Evolutionary conservation across 208 protist genomes (phyloP), one percentile per base, ranked within the genome.

Genomic region (Crithidia fasciculata): DNA sequence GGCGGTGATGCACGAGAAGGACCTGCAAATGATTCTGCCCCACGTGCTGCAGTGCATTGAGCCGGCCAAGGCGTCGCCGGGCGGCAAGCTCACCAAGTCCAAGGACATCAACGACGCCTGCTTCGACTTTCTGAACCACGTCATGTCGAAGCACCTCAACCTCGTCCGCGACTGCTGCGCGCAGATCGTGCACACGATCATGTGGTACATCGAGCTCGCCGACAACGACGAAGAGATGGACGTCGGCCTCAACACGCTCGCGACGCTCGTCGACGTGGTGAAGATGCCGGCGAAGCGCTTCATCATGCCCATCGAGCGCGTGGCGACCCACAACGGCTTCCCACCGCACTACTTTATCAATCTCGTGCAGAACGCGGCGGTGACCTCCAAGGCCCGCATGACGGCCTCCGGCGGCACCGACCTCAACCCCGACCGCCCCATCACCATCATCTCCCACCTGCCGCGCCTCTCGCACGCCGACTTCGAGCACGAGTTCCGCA

Each of bases 11-110:
- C 87, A 97, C 72, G 90, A 94, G 69, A 95, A 89, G 63, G 92
- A 97, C 66, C 65, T 95, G 63, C 88, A 93, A 66, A 78, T 93
- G 19, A 89, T 97, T 37, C 69, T 97, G 54, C 92, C 90, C 4
- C 92, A 97, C 69, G 90, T 97, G 44, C 74, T 97, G 69, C 88
- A 93, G 76, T 95, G 90, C 79, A 93, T 97, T 70, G 92, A 97
- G 72, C 88, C 92, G 7, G 86, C 81, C 61, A 83, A 90, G 63
- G 74, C 82, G 10, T 75, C 69, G 5, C 68, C 69, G 8, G 64
- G 44, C 2, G 76, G 76, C 16, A 71, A 79, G 54, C 73, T 76
- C 18, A 66, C 78, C 28, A 90, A 94, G 75, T 83, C 74, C 63
- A 90, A 92, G 61, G 89, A 93, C 52, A 90, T 97, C 71, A 97